phyloP scores from a whole-genome alignment of 441 rosid species.

The Croton setiger region DNA sequence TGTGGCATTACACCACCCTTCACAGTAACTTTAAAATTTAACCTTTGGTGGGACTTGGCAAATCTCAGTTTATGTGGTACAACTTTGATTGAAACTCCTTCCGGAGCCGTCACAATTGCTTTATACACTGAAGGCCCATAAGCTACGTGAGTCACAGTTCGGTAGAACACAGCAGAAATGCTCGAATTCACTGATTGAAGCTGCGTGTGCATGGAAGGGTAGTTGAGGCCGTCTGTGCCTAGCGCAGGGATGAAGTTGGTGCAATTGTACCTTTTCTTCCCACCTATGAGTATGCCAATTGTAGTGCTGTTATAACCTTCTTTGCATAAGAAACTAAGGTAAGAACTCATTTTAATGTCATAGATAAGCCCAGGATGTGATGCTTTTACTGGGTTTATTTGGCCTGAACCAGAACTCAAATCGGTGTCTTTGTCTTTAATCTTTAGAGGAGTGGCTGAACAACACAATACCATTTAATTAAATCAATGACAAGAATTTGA shows the following conservation, averaged over 20 bases:
- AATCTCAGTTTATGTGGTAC: conserved; percentile 33
- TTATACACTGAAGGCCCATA: conserved; percentile 32
- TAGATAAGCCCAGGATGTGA: conserved; percentile 62
- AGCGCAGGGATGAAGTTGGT: conserved; percentile 30
- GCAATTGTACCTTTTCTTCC: conserved; percentile 47
- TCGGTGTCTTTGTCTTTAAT: conserved; percentile 35
- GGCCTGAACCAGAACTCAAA: conserved; percentile 57
- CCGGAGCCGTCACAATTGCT: conserved; percentile 33
- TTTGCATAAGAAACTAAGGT: conserved; percentile 58
- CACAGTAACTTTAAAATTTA: conserved; percentile 44
- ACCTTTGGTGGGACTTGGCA: conserved; percentile 28
- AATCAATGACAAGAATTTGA: conserved; percentile 7
- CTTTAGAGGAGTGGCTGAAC: conserved; percentile 67
- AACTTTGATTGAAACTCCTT: conserved; percentile 37
- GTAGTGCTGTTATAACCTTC: conserved; percentile 47
- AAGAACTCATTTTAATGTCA: conserved; percentile 38
- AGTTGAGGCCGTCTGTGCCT: conserved; percentile 45
- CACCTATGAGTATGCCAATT: conserved; percentile 31
- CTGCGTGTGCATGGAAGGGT: conserved; percentile 53
- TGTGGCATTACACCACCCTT: conserved; percentile 34
- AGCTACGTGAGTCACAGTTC: conserved; percentile 48
- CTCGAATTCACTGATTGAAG: conserved; percentile 27
- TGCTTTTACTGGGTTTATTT: conserved; percentile 55
- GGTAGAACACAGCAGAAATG: conserved; percentile 36
- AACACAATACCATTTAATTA: too few relatives aligned